Conservation (phyloP, 2,329 filamentous ascomycete genomes). For the Triangularia verruculosa region DNA sequence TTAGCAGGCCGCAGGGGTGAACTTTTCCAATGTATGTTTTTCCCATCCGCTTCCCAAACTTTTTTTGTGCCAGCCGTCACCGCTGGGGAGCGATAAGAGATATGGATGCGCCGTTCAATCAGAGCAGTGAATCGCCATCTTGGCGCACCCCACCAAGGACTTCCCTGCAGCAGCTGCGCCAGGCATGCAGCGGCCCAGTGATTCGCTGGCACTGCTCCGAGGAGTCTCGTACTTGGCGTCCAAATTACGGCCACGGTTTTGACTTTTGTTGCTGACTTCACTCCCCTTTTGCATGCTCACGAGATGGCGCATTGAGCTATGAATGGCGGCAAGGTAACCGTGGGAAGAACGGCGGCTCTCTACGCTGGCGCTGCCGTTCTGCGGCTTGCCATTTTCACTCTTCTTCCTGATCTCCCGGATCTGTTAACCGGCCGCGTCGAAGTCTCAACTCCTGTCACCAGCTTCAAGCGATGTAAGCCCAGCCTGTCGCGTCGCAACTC, state of each 20-base stretch:
- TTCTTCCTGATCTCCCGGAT: slow-evolving; percentile 80
- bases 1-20: slow-evolving; percentile 20
- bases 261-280: neutral
- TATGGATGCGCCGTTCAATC: neutral
- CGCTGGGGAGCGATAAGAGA: slow-evolving; percentile 26
- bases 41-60: slow-evolving; percentile 26
- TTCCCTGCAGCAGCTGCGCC: neutral
- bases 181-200: slow-evolving; percentile 1
- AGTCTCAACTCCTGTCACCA: slow-evolving; percentile 93
- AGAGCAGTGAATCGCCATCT: neutral
- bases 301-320: slow-evolving; percentile 32
- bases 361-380: slow-evolving; percentile 75
- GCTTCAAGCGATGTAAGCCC: slow-evolving; percentile 88
- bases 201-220: neutral
- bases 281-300: slow-evolving; percentile 14
- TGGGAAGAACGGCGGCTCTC: slow-evolving; percentile 56
- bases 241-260: neutral
- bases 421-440: slow-evolving; percentile 89
- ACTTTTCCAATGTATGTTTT: slow-evolving; percentile 23
- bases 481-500: neutral
- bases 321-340: slow-evolving; percentile 38
- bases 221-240: neutral
- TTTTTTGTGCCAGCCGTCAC: slow-evolving; percentile 30
- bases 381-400: slow-evolving; percentile 73
- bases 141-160: slow-evolving; percentile 18